phyloP scores from a whole-genome alignment of 305 asterid genomes.

The Fraxinus dipetala region DNA sequence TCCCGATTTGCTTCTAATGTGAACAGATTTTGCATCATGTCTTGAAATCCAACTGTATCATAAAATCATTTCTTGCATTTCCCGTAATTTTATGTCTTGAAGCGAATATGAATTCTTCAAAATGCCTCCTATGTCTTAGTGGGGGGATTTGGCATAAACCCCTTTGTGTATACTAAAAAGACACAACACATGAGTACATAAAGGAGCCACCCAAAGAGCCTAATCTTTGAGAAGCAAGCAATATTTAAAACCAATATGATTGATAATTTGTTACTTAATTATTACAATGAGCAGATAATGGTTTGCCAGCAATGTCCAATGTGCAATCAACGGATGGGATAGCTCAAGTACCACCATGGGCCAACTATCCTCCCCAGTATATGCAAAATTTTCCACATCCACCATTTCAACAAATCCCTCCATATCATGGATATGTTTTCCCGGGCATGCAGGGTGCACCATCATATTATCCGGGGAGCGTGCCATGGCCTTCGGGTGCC shows the following conservation, averaged over 20 bases:
- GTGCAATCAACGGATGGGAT: slow-evolving; percentile 48
- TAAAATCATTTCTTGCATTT: neutral
- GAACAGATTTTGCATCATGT: neutral
- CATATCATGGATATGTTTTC: slow-evolving; percentile 52
- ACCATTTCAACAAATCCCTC: slow-evolving; percentile 47
- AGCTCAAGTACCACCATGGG: slow-evolving; percentile 54
- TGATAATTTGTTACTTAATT: slow-evolving; percentile 10
- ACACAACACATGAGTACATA: neutral
- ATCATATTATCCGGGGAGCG: slow-evolving; percentile 44
- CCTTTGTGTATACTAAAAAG: neutral
- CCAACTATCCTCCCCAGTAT: slow-evolving; percentile 39
- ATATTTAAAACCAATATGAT: neutral
- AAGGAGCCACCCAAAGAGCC: neutral
- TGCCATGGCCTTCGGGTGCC: slow-evolving; percentile 45
- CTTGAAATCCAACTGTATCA: neutral
- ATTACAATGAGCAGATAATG: slow-evolving; percentile 41
- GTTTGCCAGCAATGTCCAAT: slow-evolving; percentile 34
- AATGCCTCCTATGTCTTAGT: neutral
- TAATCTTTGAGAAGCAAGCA: neutral
- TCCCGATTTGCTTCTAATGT: neutral
- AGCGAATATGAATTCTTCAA: neutral
- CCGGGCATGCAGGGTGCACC: slow-evolving; percentile 59
- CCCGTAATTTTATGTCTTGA: neutral
- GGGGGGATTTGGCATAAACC: neutral
- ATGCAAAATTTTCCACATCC: slow-evolving; percentile 64